Conservation (phyloP, 352 stramenopile genomes). For the Pythium chondricola region DNA sequence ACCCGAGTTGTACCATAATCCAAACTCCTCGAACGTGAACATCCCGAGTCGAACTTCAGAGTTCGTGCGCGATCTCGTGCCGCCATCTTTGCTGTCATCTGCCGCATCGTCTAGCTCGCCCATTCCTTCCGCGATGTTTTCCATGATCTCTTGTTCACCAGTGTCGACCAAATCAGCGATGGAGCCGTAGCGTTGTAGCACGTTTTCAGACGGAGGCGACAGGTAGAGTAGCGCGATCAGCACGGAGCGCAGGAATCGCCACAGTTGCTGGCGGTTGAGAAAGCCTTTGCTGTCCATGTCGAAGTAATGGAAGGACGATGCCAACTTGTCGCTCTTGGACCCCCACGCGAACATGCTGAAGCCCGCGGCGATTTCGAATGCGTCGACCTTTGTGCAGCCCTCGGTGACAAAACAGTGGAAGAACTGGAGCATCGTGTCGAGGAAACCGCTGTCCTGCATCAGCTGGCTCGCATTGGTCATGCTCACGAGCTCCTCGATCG, state of each 20-base stretch:
- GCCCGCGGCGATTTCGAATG: constrained; percentile 76
- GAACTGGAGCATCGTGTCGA: constrained; percentile 70
- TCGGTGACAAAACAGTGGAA: constrained; percentile 69
- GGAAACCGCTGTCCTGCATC: constrained; percentile 71
- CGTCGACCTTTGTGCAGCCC: constrained; percentile 60
- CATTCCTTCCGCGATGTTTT: constrained; percentile 62
- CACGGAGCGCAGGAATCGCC: constrained; percentile 78
- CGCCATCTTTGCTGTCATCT: constrained; percentile 2
- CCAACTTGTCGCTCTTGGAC: constrained; percentile 84
- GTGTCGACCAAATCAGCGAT: constrained; percentile 71
- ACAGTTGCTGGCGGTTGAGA: constrained; percentile 75
- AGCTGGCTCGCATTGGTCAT: constrained; percentile 69
- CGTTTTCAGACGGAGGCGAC: constrained; percentile 50
- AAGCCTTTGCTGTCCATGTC: constrained; percentile 76
- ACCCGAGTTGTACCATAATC: constrained; percentile 79
- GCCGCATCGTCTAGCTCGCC: constrained; percentile 27
- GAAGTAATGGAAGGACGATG: constrained; percentile 82
- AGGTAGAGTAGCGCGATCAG: constrained; percentile 70
- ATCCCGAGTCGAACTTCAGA: constrained; percentile 47
- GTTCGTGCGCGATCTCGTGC: constrained; percentile 30
- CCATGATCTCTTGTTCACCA: constrained; percentile 72
- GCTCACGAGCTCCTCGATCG: constrained; percentile 69
- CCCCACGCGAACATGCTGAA: constrained; percentile 79
- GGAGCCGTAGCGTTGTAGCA: constrained; percentile 52
- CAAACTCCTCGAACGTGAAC: constrained; percentile 83